Evolutionary conservation across 73 alveolate genomes (phyloP).

Genomic region (Stentor roeselii): DNA sequence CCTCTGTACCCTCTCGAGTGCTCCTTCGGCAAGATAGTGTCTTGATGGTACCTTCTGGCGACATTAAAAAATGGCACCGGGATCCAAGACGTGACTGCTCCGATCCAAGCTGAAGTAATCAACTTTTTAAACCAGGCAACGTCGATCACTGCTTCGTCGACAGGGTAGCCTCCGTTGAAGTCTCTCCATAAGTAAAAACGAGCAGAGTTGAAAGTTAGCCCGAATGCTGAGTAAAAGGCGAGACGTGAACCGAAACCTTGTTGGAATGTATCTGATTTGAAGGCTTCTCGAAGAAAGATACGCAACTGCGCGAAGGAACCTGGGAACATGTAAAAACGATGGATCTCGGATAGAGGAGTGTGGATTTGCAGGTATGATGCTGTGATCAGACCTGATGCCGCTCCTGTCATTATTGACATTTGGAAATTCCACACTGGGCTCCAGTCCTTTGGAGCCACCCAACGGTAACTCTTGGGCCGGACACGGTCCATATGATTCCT

Average conservation of each 20-base stretch:
- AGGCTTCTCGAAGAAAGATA: slow-evolving; percentile 7
- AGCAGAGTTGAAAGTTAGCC: background rate
- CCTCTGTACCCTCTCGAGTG: slow-evolving; percentile 22
- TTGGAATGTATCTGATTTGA: slow-evolving; percentile 18
- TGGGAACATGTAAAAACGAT: background rate
- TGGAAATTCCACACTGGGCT: slow-evolving; percentile 7
- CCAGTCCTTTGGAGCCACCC: slow-evolving; percentile 25
- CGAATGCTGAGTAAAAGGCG: background rate
- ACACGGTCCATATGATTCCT: slow-evolving; percentile 26
- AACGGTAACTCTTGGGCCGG: background rate
- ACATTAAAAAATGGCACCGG: slow-evolving; percentile 10
- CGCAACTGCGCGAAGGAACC: background rate
- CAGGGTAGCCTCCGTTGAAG: background rate
- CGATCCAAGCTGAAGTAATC: slow-evolving; percentile 1
- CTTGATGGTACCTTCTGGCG: slow-evolving; percentile 4
- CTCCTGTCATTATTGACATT: background rate
- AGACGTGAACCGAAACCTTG: slow-evolving; percentile 1
- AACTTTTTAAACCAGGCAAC: slow-evolving; percentile 2
- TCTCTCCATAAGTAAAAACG: slow-evolving; percentile 21
- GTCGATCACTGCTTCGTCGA: background rate
- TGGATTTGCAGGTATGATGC: slow-evolving; percentile 8
- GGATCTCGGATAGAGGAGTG: background rate
- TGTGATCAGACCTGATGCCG: background rate
- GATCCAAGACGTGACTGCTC: slow-evolving; percentile 19
- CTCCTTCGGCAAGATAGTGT: slow-evolving; percentile 15